phyloP scores from a whole-genome alignment of 345 rosid species.

The Gossypium herbaceum region DNA sequence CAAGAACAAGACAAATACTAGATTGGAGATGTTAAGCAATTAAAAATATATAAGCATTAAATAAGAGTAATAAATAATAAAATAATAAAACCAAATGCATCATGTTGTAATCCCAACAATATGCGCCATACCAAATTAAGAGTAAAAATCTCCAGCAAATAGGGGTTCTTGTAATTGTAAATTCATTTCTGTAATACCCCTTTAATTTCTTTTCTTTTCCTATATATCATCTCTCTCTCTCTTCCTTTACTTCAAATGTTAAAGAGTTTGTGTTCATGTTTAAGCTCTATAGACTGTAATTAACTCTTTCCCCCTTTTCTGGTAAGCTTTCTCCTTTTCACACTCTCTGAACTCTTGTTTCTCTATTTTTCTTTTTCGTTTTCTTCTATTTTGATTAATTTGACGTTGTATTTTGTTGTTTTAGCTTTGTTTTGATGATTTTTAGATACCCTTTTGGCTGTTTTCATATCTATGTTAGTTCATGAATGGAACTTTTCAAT shows the following conservation, averaged over 20 bases:
- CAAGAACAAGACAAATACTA: neutral
- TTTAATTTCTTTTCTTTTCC: neutral
- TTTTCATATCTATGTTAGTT: neutral
- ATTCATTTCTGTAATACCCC: neutral
- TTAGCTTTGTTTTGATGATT: constrained; percentile 10
- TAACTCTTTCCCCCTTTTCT: constrained; percentile 1
- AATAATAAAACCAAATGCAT: neutral
- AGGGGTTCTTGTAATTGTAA: constrained; percentile 23
- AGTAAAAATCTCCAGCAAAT: constrained; percentile 19
- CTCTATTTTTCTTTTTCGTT: neutral
- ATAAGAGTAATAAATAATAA: neutral
- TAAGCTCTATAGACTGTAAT: constrained; percentile 17
- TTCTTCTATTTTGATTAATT: neutral
- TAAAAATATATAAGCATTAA: neutral
- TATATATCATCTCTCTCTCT: constrained; percentile 23
- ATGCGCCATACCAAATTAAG: neutral
- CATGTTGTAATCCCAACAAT: constrained; percentile 14
- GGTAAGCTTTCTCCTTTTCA: constrained; percentile 22
- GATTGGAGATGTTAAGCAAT: neutral
- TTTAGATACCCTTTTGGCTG: constrained; percentile 8
- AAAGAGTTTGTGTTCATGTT: constrained; percentile 16
- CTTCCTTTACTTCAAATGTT: constrained; percentile 32
- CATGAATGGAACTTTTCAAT: constrained; percentile 1
- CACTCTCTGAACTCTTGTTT: neutral
- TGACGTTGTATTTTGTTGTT: neutral